phyloP scores from a whole-genome alignment of 2,329 filamentous ascomycete species.

The Aspergillus sp. region DNA sequence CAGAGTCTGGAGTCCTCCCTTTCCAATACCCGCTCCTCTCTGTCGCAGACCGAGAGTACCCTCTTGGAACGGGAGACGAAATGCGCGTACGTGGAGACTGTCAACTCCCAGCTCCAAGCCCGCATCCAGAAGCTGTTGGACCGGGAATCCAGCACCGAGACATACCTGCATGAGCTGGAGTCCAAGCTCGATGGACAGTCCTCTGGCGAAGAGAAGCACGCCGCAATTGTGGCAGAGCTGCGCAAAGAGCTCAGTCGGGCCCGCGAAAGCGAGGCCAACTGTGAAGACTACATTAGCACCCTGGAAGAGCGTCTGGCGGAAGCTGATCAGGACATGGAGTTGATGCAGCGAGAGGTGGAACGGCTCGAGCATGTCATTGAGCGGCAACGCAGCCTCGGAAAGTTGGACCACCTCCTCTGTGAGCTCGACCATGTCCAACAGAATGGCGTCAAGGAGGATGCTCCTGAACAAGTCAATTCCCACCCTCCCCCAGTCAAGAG shows the following conservation, averaged over 20 bases:
- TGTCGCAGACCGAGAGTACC: conserved; percentile 80
- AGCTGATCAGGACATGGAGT: conserved; percentile 89
- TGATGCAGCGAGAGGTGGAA: conserved; percentile 96
- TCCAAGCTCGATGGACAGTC: conserved; percentile 85
- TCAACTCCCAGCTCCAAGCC: conserved; percentile 83
- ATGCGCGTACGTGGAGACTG: conserved; percentile 87
- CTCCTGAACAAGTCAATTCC: conserved; percentile 13
- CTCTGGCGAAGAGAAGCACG: conserved; percentile 88
- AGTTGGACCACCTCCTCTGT: conserved; percentile 86
- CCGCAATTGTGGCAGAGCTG: conserved; percentile 77
- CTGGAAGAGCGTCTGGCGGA: conserved; percentile 93
- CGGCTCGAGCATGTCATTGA: conserved; percentile 92
- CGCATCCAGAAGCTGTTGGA: conserved; percentile 92
- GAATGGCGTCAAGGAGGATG: conserved; percentile 42
- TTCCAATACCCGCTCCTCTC: conserved; percentile 77
- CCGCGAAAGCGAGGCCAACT: conserved; percentile 83
- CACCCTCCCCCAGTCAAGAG: conserved; percentile 13
- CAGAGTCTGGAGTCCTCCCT: conserved; percentile 88
- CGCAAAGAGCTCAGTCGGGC: conserved; percentile 87
- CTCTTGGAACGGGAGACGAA: conserved; percentile 92
- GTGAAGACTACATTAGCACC: conserved; percentile 96
- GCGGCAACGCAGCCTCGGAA: conserved; percentile 89
- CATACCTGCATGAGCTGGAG: conserved; percentile 89
- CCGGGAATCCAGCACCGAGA: conserved; percentile 85
- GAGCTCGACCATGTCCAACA: conserved; percentile 76